Evolutionary conservation across 495 filamentous ascomycete genomes (phyloP), one percentile per base, ranked within the genome.

Genomic region (Cercophora samala): DNA sequence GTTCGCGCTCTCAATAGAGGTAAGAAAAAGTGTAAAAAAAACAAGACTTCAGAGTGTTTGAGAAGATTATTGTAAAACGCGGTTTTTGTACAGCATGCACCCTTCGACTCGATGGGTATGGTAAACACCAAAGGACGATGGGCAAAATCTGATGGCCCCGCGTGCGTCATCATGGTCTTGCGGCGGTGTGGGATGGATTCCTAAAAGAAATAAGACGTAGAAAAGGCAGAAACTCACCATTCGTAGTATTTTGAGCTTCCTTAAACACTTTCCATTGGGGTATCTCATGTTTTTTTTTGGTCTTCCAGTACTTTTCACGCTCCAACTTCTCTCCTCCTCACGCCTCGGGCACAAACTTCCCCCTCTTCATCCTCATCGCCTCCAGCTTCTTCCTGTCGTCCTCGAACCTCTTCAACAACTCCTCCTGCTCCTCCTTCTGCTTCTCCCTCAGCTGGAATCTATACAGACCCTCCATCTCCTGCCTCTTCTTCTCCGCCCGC

Each of bases 371-470:
- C 60, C 78, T 82, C 85, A 90, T 85, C 32, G 82, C 85, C 65
- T 77, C 79, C 23, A 92, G 81, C 78, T 81, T 87, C 78, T 76
- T 69, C 76, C 81, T 79, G 77, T 91, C 90, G 69, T 87, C 82
- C 64, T 91, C 88, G 73, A 91, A 91, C 65, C 78, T 78, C 74
- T 79, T 83, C 63, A 88, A 74, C 72, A 97, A 77, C 68, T 91
- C 85, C 21, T 83, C 82, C 75, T 92, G 91, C 69, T 87, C 85
- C 71, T 87, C 87, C 84, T 99, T 99, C 81, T 88, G 87, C 81
- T 89, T 90, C 82, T 98, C 93, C 60, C 94, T 80, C 69, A 86
- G 84, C 84, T 99, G 95, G 83, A 97, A 99, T 66, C 93, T 87
- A 76, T 99, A 99, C 76, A 99, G 98, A 72, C 92, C 90, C 42